phyloP scores from a whole-genome alignment of 139 green algal genomes.

The Bryopsis sp. region DNA sequence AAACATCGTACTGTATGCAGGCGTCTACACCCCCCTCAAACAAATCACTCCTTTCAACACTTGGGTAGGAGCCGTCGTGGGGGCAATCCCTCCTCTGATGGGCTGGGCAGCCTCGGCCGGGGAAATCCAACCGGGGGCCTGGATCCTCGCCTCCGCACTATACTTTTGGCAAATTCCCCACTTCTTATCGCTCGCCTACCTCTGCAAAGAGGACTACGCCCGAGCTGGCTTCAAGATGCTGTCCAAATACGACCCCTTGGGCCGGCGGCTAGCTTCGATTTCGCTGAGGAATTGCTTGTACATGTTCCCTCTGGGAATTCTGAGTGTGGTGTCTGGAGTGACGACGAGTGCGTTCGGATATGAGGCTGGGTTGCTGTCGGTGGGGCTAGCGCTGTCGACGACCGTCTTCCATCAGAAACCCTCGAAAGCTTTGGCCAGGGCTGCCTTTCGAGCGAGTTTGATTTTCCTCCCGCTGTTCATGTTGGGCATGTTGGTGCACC shows the following conservation, averaged over 20 bases:
- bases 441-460: constrained; percentile 79
- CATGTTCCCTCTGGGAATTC: constrained; percentile 73
- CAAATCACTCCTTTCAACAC: constrained; percentile 67
- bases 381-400: constrained; percentile 50
- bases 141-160: constrained; percentile 71
- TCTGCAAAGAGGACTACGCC: constrained; percentile 86
- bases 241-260: constrained; percentile 68
- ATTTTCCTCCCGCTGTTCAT: constrained; percentile 88
- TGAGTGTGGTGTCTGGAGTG: constrained; percentile 49
- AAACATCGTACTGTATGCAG: constrained; percentile 94
- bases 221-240: constrained; percentile 85
- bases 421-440: constrained; percentile 45
- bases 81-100: constrained; percentile 95
- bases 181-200: constrained; percentile 94
- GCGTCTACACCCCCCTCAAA: constrained; percentile 96
- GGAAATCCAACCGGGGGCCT: constrained; percentile 45
- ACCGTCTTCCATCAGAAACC: constrained; percentile 56
- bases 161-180: constrained; percentile 99
- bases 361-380: constrained; percentile 54
- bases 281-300: constrained; percentile 82
- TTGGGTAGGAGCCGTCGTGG: constrained; percentile 95
- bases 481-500: constrained; percentile 65
- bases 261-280: constrained; percentile 64
- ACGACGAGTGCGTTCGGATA: constrained; percentile 66
- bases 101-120: constrained; percentile 50